These are phyloP conservation scores for Amphicarpaea edgeworthii DNA, from an alignment of 306 rosid species.

Conservation along the genomic window DNA sequence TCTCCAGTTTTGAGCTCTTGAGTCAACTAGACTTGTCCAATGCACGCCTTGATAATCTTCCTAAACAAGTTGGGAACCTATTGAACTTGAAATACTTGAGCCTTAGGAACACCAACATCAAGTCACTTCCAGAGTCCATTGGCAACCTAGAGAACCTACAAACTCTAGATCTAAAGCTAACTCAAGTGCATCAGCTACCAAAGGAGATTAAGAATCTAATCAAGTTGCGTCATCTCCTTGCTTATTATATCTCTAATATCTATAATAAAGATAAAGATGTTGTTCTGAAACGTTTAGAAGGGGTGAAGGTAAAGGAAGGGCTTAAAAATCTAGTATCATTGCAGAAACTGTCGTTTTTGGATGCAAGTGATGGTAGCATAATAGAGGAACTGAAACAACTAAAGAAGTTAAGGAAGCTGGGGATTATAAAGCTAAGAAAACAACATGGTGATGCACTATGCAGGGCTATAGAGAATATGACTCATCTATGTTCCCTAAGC, in stretches of 20 bases:
- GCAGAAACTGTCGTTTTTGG: not conserved
- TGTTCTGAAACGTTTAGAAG: not conserved
- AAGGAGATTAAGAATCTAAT: not conserved
- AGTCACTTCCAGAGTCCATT: conserved; percentile 36
- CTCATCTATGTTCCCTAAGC: not conserved
- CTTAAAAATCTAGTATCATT: not conserved
- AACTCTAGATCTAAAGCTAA: conserved; percentile 17
- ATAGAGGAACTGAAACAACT: not conserved
- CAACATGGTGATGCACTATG: not conserved
- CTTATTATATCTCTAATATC: not conserved
- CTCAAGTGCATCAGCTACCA: not conserved
- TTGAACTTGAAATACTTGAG: conserved; percentile 44
- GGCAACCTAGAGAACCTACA: conserved; percentile 30
- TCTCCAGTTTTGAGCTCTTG: not conserved
- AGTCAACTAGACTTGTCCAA: not conserved
- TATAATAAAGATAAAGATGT: no score
- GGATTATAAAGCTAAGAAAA: not conserved
- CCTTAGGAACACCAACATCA: conserved; percentile 20
- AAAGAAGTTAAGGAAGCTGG: not conserved
- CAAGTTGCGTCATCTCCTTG: conserved; percentile 13
- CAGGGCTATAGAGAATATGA: not conserved
- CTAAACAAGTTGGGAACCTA: not conserved
- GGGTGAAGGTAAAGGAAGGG: not conserved
- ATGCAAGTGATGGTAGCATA: not conserved
- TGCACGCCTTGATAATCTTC: conserved; percentile 10